phyloP scores from a whole-genome alignment of 1,284 basidiomycete species.

The Veloporphyrellus conicus region DNA sequence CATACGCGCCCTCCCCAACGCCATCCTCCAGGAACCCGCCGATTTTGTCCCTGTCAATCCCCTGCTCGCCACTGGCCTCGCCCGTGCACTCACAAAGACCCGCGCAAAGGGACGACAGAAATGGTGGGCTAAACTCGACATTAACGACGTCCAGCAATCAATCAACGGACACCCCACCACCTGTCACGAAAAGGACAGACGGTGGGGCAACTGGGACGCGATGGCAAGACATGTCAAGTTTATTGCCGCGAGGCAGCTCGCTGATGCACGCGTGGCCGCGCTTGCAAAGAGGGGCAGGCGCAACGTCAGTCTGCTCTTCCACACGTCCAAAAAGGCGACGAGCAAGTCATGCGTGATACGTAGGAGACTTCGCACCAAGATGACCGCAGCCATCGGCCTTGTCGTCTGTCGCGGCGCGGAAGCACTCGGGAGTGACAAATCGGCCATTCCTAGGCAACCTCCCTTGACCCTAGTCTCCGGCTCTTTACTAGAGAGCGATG shows the following conservation, averaged over 20 bases:
- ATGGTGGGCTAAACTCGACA: conserved; percentile 1
- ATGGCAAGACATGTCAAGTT: conserved; percentile 1
- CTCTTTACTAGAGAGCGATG: conserved; percentile 2
- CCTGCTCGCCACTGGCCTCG: conserved; percentile 10
- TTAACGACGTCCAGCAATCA: background rate
- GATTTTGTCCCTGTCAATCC: conserved; percentile 17
- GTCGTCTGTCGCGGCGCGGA: conserved; percentile 24
- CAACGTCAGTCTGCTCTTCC: conserved; percentile 21
- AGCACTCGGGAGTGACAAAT: background rate
- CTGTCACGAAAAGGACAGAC: background rate
- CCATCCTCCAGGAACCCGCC: conserved; percentile 17
- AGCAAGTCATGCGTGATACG: conserved; percentile 28
- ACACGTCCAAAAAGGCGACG: conserved; percentile 28
- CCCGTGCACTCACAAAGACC: background rate
- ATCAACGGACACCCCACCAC: background rate
- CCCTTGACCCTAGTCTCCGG: conserved; percentile 5
- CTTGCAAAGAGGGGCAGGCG: conserved; percentile 9
- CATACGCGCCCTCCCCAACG: conserved; percentile 28
- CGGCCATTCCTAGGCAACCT: background rate
- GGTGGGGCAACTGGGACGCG: background rate
- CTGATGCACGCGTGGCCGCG: conserved; percentile 4
- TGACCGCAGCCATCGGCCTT: conserved; percentile 23
- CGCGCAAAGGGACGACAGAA: background rate
- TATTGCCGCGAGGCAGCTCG: conserved; percentile 1
- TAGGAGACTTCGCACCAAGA: conserved; percentile 23